Percentiles rank a stretch among this genome's conserved stretches.
These are phyloP conservation scores for Roridomyces roridus DNA, from an alignment of 768 basidiomycete species.

Conservation along the genomic window DNA sequence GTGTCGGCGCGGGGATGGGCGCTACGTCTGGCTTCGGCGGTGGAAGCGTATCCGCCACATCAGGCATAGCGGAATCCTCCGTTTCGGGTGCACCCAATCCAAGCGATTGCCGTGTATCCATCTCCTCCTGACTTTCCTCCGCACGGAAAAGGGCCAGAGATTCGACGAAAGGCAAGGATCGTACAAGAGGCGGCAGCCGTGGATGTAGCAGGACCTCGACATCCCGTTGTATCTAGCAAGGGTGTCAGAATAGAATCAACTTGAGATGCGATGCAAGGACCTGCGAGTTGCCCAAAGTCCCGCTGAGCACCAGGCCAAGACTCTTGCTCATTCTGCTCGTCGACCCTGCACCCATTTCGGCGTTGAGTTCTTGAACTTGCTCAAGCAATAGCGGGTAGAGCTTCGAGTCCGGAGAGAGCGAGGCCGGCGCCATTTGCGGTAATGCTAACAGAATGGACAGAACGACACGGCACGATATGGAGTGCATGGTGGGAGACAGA, in stretches of 20 bases:
- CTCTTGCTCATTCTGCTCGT: conserved; percentile 66
- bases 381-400: conserved; percentile 52
- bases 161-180: conserved; percentile 69
- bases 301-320: conserved; percentile 59
- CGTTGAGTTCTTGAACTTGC: conserved; percentile 53
- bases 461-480: conserved; percentile 62
- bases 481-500: conserved; percentile 59
- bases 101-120: conserved; percentile 47
- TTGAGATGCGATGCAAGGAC: neutral
- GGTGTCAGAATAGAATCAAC: neutral
- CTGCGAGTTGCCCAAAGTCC: conserved; percentile 31
- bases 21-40: conserved; percentile 7
- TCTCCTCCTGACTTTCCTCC: conserved; percentile 73
- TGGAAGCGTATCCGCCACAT: conserved; percentile 18
- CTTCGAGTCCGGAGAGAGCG: conserved; percentile 56
- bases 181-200: conserved; percentile 76
- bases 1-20: too few relatives aligned
- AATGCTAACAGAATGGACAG: conserved; percentile 63
- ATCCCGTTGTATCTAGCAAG: conserved; percentile 34
- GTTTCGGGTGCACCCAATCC: conserved; percentile 33
- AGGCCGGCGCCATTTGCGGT: conserved; percentile 59
- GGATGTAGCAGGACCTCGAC: conserved; percentile 79
- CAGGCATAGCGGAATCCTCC: conserved; percentile 1
- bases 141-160: conserved; percentile 62
- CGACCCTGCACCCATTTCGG: conserved; percentile 59